phyloP scores from a whole-genome alignment of 2,329 filamentous ascomycete genomes.

The Fusarium domesticum region DNA sequence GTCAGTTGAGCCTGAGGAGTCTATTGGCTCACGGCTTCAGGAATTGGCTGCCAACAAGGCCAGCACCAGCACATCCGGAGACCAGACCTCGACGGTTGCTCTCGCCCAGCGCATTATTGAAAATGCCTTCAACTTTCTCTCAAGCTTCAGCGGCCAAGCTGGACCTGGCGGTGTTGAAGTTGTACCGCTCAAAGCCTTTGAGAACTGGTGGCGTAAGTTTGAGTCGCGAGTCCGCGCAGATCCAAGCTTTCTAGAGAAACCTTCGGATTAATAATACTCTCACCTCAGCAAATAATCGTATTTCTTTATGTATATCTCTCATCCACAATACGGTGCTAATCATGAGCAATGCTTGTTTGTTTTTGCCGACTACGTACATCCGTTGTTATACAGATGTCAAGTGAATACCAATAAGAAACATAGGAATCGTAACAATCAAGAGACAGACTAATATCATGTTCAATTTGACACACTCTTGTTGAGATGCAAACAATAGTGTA shows the following conservation, averaged over 20 bases:
- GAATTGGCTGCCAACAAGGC: conserved; percentile 45
- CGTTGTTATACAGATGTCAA: too few species aligned
- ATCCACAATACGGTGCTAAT: too few species aligned
- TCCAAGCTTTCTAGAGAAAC: conserved; percentile 80
- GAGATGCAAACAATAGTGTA: background rate
- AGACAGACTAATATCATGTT: background rate
- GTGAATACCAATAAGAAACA: too few species aligned
- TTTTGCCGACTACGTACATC: too few species aligned
- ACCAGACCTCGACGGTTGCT: conserved; percentile 63
- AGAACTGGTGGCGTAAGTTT: conserved; percentile 98
- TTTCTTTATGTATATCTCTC: too few species aligned
- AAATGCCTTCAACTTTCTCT: conserved; percentile 95
- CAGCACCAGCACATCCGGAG: conserved; percentile 17
- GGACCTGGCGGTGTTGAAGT: conserved; percentile 69
- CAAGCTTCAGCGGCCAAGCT: conserved; percentile 72
- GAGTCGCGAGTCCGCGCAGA: conserved; percentile 82
- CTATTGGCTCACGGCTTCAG: conserved; percentile 68
- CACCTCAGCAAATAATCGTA: background rate
- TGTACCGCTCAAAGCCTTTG: conserved; percentile 90
- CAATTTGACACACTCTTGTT: background rate
- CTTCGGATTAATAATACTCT: conserved; percentile 22
- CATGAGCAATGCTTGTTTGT: too few species aligned
- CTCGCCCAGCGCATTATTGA: conserved; percentile 92
- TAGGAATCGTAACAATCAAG: background rate
- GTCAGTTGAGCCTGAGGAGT: conserved; percentile 70